These are phyloP conservation scores for Trapa bicornis DNA, from an alignment of 345 rosid species.

Conservation along the genomic window DNA sequence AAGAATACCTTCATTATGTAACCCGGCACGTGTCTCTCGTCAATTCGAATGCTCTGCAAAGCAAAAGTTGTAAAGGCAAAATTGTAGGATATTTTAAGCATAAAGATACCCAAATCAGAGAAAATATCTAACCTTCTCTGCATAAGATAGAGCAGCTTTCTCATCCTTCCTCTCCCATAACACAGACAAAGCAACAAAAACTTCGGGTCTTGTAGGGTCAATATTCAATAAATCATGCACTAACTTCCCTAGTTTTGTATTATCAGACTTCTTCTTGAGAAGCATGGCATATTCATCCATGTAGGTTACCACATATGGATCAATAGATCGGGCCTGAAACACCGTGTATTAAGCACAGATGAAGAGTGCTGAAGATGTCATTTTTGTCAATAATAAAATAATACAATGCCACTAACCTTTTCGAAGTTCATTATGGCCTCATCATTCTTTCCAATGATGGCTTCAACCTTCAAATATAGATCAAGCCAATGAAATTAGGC, in stretches of 20 bases:
- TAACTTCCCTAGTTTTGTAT: conserved; percentile 67
- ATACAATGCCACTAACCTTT: conserved; percentile 38
- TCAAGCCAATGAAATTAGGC: background rate
- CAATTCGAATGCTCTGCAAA: conserved; percentile 72
- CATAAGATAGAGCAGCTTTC: conserved; percentile 72
- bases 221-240: conserved; percentile 83
- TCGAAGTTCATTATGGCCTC: conserved; percentile 85
- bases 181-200: conserved; percentile 76
- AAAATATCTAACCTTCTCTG: conserved; percentile 71
- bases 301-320: conserved; percentile 69
- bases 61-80: conserved; percentile 3
- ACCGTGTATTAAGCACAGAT: background rate
- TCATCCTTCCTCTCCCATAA: conserved; percentile 84
- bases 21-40: conserved; percentile 87
- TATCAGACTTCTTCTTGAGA: conserved; percentile 70
- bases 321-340: conserved; percentile 80
- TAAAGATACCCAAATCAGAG: conserved; percentile 3
- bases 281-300: conserved; percentile 99
- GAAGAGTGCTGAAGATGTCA: background rate
- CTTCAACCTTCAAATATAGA: conserved; percentile 48
- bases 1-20: conserved; percentile 77
- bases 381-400: conserved; percentile 1
- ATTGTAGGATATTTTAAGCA: background rate
- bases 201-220: conserved; percentile 85
- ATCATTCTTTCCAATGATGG: conserved; percentile 86